These are phyloP conservation scores for Dendrobium catenatum DNA, from an alignment of 106 monocot genomes.

Conservation along the genomic window DNA sequence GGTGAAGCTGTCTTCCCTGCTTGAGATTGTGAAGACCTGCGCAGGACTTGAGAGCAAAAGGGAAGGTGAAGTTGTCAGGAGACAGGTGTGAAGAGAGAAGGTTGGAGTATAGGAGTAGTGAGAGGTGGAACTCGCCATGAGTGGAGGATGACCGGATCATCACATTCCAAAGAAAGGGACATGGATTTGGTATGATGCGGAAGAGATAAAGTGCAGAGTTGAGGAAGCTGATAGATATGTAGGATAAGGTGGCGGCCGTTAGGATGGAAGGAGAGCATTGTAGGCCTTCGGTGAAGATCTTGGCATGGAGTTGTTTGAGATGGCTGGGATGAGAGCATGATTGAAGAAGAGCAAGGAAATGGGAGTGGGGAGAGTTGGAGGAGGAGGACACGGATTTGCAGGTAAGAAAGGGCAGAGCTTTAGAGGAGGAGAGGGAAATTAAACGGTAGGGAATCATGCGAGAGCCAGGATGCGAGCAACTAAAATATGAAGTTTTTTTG, in stretches of 20 bases:
- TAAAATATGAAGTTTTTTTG: too few relatives aligned
- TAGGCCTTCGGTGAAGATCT: conserved; percentile 24
- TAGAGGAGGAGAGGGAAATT: too few relatives aligned
- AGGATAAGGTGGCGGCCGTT: conserved; percentile 20
- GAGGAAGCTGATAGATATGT: conserved; percentile 24
- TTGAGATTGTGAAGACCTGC: conserved; percentile 27
- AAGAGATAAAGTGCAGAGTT: conserved; percentile 20
- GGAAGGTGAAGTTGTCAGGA: conserved; percentile 52
- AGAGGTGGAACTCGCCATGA: conserved; percentile 15
- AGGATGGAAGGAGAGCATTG: conserved; percentile 14
- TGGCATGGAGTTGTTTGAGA: conserved; percentile 24
- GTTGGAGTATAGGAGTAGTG: conserved; percentile 28
- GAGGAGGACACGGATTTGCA: background rate
- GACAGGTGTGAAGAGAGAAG: conserved; percentile 11
- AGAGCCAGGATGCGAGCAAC: too few relatives aligned
- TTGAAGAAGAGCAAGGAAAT: conserved; percentile 13
- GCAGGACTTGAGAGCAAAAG: conserved; percentile 43
- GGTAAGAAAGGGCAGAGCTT: too few relatives aligned
- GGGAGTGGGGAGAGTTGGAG: background rate
- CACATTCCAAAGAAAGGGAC: conserved; percentile 20
- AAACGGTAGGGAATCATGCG: too few relatives aligned
- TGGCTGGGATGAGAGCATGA: conserved; percentile 14
- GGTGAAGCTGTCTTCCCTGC: conserved; percentile 22
- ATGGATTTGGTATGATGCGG: conserved; percentile 16
- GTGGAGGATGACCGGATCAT: conserved; percentile 17